A percentile compares a stretch with the other conserved stretches of the same genome.
phyloP scores from a whole-genome alignment of 176 grass and related monocot species.

The Luzula sylvatica region DNA sequence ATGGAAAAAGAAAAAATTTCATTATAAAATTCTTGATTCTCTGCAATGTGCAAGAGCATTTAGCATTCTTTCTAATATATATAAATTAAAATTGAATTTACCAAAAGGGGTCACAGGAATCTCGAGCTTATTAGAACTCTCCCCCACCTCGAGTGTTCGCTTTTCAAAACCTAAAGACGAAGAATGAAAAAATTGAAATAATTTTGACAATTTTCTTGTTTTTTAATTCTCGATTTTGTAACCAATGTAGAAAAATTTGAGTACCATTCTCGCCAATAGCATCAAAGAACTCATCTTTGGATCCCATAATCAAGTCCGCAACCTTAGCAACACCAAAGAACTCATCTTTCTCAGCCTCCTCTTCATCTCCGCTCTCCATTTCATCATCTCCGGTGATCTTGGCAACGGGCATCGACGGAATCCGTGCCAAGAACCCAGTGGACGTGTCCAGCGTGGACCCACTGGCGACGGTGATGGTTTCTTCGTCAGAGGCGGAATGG shows the following conservation, averaged over 20 bases:
- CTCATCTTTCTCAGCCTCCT: background rate
- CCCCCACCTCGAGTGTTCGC: background rate
- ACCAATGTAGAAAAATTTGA: background rate
- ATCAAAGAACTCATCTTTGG: constrained; percentile 3
- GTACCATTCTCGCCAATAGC: constrained; percentile 2
- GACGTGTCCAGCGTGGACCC: background rate
- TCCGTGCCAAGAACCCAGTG: background rate
- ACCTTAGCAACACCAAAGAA: constrained; percentile 2
- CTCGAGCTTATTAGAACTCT: background rate
- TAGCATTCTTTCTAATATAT: no score
- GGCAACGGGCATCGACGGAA: background rate
- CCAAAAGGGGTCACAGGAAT: background rate
- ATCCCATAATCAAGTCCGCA: constrained; percentile 2
- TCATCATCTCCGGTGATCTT: constrained; percentile 16
- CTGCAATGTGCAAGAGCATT: no score
- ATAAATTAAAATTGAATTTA: background rate
- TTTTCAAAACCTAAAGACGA: background rate
- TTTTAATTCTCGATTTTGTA: background rate
- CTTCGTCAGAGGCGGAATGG: constrained; percentile 9
- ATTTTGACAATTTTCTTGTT: background rate
- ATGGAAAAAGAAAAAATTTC: no score
- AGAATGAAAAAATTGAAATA: background rate
- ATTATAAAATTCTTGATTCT: no score
- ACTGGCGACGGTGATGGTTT: background rate
- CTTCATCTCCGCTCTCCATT: constrained; percentile 1